Evolutionary conservation across 2,329 filamentous ascomycete genomes (phyloP).

Genomic region (Phaeosphaeria sp.): DNA sequence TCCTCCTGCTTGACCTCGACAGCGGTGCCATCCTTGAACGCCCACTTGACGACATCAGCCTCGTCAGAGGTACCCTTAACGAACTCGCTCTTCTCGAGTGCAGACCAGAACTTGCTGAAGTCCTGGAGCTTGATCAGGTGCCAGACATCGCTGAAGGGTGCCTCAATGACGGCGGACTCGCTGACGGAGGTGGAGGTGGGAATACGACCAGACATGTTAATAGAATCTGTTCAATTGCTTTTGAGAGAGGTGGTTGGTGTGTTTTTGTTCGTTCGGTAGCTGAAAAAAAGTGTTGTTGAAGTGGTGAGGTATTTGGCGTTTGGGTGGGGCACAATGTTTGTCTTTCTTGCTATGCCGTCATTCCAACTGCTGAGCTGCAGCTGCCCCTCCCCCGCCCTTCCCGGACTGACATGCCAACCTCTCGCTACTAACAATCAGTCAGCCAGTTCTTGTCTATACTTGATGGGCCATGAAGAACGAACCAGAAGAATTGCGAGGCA

Average conservation of each 20-base stretch:
- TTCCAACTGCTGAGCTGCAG: constrained; percentile 22
- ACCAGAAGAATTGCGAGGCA: neutral
- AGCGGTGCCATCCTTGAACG: constrained; percentile 72
- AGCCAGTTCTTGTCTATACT: neutral
- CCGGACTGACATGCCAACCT: constrained; percentile 4
- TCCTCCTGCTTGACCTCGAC: constrained; percentile 79
- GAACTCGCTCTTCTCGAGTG: constrained; percentile 66
- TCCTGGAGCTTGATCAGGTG: constrained; percentile 76
- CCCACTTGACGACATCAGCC: constrained; percentile 72
- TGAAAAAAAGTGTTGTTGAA: constrained; percentile 6
- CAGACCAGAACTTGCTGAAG: constrained; percentile 71
- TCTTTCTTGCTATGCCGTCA: constrained; percentile 20
- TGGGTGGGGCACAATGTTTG: constrained; percentile 21
- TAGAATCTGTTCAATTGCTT: constrained; percentile 9
- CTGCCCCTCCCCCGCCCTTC: constrained; percentile 33
- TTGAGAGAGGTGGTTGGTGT: constrained; percentile 1
- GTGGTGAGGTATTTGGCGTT: constrained; percentile 16
- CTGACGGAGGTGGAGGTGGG: constrained; percentile 71
- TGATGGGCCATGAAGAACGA: neutral
- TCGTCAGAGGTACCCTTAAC: constrained; percentile 69
- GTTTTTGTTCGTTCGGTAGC: neutral
- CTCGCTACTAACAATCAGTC: constrained; percentile 18
- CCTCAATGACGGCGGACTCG: constrained; percentile 72
- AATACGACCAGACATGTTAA: constrained; percentile 51
- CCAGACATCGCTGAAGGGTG: constrained; percentile 71